Conservation (phyloP, 2,329 filamentous ascomycete species). For the Apiospora saccharicola region DNA sequence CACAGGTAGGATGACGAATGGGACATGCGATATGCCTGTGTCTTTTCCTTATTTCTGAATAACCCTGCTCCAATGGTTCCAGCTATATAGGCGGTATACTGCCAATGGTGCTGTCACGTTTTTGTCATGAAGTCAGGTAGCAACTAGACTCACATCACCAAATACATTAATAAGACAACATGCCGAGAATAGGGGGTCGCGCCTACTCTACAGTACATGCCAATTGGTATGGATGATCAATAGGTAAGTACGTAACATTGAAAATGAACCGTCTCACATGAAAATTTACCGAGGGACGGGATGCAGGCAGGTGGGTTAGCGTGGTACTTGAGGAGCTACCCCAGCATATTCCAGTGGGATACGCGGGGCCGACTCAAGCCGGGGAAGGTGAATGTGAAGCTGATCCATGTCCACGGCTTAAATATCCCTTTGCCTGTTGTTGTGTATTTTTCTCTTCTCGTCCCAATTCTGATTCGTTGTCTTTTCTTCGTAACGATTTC, state of each 20-base stretch:
- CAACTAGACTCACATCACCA: neutral
- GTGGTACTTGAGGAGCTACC: slow-evolving; percentile 10
- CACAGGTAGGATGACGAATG: slow-evolving; percentile 7
- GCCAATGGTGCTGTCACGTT: neutral
- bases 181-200: neutral
- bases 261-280: slow-evolving; percentile 3
- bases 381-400: slow-evolving; percentile 19
- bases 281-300: slow-evolving; percentile 11
- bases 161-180: neutral
- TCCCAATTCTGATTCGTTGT: neutral
- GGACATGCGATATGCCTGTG: slow-evolving; percentile 20
- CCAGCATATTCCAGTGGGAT: neutral
- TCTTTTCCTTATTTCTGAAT: slow-evolving; percentile 19
- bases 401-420: slow-evolving; percentile 4
- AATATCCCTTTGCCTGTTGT: neutral
- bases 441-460: neutral
- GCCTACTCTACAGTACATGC: neutral
- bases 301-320: neutral
- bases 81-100: slow-evolving; percentile 17
- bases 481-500: no score
- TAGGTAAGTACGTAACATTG: neutral
- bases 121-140: neutral
- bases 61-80: neutral
- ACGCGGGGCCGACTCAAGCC: slow-evolving; percentile 19
- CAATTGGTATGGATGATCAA: neutral